Conservation (phyloP, 768 basidiomycete genomes). For the Boletus subcaerulescens region DNA sequence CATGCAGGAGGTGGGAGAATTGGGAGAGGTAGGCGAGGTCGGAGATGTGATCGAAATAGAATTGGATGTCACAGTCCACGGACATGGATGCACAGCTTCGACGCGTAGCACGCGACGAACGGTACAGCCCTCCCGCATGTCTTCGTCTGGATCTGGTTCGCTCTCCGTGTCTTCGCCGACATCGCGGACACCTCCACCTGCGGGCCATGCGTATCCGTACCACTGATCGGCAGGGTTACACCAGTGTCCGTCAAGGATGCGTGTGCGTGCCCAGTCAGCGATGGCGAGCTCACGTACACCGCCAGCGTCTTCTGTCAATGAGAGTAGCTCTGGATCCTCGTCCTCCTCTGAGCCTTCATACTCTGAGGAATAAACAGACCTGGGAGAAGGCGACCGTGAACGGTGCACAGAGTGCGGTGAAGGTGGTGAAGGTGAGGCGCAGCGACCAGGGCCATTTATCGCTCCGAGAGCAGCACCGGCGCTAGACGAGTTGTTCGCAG, state of each 20-base stretch:
- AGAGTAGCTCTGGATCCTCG: conserved; percentile 43
- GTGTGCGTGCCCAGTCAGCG: conserved; percentile 65
- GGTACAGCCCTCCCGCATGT: conserved; percentile 12
- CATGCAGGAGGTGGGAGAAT: conserved; percentile 20
- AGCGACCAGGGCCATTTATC: conserved; percentile 17
- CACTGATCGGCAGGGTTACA: conserved; percentile 69
- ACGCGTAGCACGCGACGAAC: conserved; percentile 21
- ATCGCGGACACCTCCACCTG: conserved; percentile 32
- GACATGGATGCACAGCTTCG: conserved; percentile 50
- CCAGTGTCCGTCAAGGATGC: conserved; percentile 78
- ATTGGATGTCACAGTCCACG: conserved; percentile 45
- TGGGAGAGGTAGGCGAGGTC: conserved; percentile 19
- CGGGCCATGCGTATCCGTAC: conserved; percentile 46
- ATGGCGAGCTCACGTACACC: conserved; percentile 55
- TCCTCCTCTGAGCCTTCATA: conserved; percentile 40
- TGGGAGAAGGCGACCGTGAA: conserved; percentile 31
- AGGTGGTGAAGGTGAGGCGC: conserved; percentile 26
- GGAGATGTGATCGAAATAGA: conserved; percentile 14
- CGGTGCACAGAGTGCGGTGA: conserved; percentile 26
- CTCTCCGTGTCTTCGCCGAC: conserved; percentile 26
- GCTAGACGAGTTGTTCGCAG: conserved; percentile 11
- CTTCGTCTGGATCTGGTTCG: conserved; percentile 27
- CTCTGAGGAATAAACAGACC: conserved; percentile 30
- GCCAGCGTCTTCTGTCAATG: conserved; percentile 45
- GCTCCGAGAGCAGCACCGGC: conserved; percentile 3